Evolutionary conservation across 139 green algal genomes (phyloP).

Genomic region (Chlorella ohadii): DNA sequence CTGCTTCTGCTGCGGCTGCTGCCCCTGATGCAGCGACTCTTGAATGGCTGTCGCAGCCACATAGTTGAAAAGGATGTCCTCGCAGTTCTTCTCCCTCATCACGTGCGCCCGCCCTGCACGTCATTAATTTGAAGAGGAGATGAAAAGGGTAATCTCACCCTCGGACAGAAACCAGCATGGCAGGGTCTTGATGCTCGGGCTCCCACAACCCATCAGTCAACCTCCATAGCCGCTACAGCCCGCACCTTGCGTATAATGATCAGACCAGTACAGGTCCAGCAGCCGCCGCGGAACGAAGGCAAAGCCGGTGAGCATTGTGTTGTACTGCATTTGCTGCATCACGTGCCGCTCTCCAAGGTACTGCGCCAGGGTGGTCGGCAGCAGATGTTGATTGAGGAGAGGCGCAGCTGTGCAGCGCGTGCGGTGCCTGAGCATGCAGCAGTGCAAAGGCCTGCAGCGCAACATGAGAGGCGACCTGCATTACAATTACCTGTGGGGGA

Average conservation of each 20-base stretch:
- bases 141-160: too few species aligned
- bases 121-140: too few species aligned
- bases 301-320: not conserved
- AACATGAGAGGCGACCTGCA: too few species aligned
- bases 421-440: not conserved
- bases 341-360: slow-evolving; percentile 7
- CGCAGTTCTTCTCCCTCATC: not conserved
- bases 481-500: not conserved
- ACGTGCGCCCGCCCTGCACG: not conserved
- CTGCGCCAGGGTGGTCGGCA: not conserved
- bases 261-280: slow-evolving; percentile 19
- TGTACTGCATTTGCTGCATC: not conserved
- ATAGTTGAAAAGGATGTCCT: slow-evolving; percentile 11
- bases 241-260: slow-evolving; percentile 2
- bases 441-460: not conserved
- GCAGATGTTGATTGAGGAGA: too few species aligned
- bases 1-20: not conserved
- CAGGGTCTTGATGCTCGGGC: too few species aligned
- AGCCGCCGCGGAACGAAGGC: not conserved
- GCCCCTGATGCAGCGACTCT: not conserved
- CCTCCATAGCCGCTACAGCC: too few species aligned
- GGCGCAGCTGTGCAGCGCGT: too few species aligned
- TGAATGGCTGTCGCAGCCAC: not conserved
- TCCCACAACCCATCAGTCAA: too few species aligned
- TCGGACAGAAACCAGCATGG: too few species aligned